phyloP scores from a whole-genome alignment of 305 asterid species.

The Plantago rigida region DNA sequence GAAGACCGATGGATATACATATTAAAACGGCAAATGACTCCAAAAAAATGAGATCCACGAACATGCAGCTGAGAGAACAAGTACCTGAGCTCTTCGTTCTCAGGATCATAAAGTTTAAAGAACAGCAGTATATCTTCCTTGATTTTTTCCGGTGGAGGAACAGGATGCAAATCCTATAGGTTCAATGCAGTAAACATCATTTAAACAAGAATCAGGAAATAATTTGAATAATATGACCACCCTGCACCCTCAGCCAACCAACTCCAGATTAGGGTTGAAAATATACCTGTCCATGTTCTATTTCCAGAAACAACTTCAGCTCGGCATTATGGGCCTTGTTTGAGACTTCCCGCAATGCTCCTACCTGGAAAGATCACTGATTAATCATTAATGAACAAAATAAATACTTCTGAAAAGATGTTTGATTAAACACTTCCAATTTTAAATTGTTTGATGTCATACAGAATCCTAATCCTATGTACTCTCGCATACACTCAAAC shows the following conservation, averaged over 20 bases:
- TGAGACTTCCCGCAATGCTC: constrained; percentile 74
- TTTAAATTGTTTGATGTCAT: too few species aligned
- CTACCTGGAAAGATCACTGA: constrained; percentile 44
- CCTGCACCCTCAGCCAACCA: background rate
- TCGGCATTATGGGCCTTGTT: constrained; percentile 75
- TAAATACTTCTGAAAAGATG: background rate
- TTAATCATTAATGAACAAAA: background rate
- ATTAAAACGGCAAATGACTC: constrained; percentile 10
- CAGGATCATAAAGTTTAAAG: constrained; percentile 84
- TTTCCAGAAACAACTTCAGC: constrained; percentile 80
- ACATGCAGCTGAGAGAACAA: background rate
- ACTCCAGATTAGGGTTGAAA: constrained; percentile 10
- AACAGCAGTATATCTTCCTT: constrained; percentile 85
- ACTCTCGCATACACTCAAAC: too few species aligned
- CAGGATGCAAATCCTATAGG: constrained; percentile 48
- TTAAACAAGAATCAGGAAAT: too few species aligned
- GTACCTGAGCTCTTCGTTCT: constrained; percentile 85
- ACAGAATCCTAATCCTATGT: too few species aligned
- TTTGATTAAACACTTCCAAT: background rate
- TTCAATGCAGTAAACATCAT: constrained; percentile 8
- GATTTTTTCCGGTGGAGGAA: constrained; percentile 68
- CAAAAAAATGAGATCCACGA: background rate
- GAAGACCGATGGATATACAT: constrained; percentile 25
- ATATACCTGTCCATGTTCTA: constrained; percentile 56
- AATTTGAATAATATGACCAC: background rate